Conservation (phyloP, 495 filamentous ascomycete genomes). For the Bathelium albidoporum region DNA sequence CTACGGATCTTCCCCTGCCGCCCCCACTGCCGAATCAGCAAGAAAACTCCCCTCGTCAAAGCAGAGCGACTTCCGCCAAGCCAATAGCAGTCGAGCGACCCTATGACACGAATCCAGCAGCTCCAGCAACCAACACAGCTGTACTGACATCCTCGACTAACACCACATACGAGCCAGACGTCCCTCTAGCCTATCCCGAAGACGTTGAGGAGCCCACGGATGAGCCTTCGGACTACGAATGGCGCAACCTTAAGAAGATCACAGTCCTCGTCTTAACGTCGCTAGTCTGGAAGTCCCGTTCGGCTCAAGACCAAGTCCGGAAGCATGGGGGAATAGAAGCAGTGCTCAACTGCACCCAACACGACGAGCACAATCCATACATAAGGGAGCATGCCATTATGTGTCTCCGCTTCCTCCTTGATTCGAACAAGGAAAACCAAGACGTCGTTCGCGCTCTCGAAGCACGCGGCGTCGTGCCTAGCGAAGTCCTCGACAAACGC, state of each 20-base stretch:
- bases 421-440: constrained; percentile 72
- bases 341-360: constrained; percentile 75
- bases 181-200: constrained; percentile 32
- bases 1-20: constrained; percentile 5
- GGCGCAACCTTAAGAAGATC: constrained; percentile 86
- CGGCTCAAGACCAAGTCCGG: constrained; percentile 77
- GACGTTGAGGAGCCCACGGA: constrained; percentile 48
- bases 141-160: not conserved
- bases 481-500: constrained; percentile 30
- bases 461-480: constrained; percentile 18
- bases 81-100: constrained; percentile 30
- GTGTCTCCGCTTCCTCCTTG: constrained; percentile 78
- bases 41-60: constrained; percentile 19
- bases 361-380: constrained; percentile 81
- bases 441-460: constrained; percentile 57
- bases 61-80: not conserved
- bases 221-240: constrained; percentile 79
- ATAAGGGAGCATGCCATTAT: constrained; percentile 86
- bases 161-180: constrained; percentile 20
- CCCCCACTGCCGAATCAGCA: constrained; percentile 5
- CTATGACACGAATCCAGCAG: constrained; percentile 21
- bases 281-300: constrained; percentile 66
- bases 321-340: constrained; percentile 70
- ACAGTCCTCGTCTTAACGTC: constrained; percentile 79
- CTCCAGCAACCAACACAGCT: constrained; percentile 8